Percentiles rank a stretch among this genome's conserved stretches.
phyloP scores from a whole-genome alignment of 139 green algal genomes.

The Chlorella sp. region DNA sequence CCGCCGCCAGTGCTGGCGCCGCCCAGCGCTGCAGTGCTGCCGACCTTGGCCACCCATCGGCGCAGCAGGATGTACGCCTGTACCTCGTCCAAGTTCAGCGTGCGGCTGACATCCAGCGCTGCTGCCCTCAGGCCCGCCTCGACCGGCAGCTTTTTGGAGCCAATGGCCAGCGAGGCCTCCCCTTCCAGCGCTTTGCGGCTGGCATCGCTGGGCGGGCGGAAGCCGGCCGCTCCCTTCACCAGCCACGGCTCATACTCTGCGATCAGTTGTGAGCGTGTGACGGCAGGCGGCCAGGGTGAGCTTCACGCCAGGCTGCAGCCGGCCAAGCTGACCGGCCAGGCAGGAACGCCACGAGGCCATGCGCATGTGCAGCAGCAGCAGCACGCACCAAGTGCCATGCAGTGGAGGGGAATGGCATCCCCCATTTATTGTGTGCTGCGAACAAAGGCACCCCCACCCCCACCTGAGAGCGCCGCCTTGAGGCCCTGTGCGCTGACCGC shows the following conservation, averaged over 20 bases:
- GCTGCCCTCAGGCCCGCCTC: conserved; percentile 33
- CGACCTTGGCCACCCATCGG: conserved; percentile 52
- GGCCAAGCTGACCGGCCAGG: no score
- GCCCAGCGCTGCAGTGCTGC: not conserved
- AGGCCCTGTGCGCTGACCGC: conserved; percentile 4
- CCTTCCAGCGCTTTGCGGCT: conserved; percentile 15
- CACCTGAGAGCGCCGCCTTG: conserved; percentile 12
- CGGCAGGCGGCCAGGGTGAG: not conserved
- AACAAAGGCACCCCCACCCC: no score
- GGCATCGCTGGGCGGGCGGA: conserved; percentile 36
- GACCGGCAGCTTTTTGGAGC: conserved; percentile 34
- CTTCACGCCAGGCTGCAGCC: no score
- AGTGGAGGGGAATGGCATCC: no score
- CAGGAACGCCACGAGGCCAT: no score
- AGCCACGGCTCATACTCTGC: conserved; percentile 40
- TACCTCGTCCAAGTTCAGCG: conserved; percentile 66
- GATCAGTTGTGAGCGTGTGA: not conserved
- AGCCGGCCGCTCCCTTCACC: conserved; percentile 17
- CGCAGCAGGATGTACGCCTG: conserved; percentile 73
- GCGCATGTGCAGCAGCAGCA: no score
- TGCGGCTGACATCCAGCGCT: conserved; percentile 23
- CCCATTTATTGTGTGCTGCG: no score
- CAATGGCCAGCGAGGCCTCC: conserved; percentile 28
- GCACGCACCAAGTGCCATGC: no score
- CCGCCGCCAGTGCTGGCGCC: not conserved